Percentiles rank a stretch among this genome's conserved stretches.
phyloP scores from a whole-genome alignment of 441 rosid genomes.

The Erodium texanum region DNA sequence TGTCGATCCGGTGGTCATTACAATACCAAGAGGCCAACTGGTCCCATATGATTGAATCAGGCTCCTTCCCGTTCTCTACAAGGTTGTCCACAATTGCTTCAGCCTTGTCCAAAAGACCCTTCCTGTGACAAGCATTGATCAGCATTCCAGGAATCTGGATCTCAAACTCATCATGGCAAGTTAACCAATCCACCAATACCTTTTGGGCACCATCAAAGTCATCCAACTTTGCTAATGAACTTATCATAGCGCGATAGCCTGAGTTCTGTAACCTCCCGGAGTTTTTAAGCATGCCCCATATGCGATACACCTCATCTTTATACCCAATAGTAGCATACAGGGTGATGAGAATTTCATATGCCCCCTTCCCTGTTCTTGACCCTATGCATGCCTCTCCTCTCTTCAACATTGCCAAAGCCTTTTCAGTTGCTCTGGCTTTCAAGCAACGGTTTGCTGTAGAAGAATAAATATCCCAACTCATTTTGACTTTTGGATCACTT shows the following conservation, averaged over 20 bases:
- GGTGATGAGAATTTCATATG: conserved; percentile 29
- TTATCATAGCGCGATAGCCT: neutral
- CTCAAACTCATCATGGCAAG: conserved; percentile 15
- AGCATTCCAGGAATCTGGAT: conserved; percentile 27
- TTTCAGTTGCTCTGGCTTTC: conserved; percentile 30
- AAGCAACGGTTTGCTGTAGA: conserved; percentile 29
- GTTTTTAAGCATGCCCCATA: conserved; percentile 24
- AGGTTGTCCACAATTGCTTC: conserved; percentile 23
- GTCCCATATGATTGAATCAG: conserved; percentile 26
- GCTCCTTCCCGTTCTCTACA: conserved; percentile 26
- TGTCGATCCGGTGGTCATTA: conserved; percentile 19
- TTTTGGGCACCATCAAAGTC: conserved; percentile 2
- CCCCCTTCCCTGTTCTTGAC: neutral
- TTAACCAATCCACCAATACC: neutral
- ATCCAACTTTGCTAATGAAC: neutral
- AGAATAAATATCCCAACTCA: conserved; percentile 29
- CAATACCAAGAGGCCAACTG: conserved; percentile 26
- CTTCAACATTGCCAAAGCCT: conserved; percentile 24
- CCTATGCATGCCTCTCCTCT: conserved; percentile 21
- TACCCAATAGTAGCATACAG: conserved; percentile 26
- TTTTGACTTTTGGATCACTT: conserved; percentile 17
- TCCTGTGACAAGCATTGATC: conserved; percentile 28
- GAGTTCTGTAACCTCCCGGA: neutral
- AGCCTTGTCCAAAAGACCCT: conserved; percentile 31
- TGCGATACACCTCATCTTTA: conserved; percentile 30